These are phyloP conservation scores for Aspergillus sp. DNA, from an alignment of 2,329 filamentous ascomycete genomes.

Conservation along the genomic window DNA sequence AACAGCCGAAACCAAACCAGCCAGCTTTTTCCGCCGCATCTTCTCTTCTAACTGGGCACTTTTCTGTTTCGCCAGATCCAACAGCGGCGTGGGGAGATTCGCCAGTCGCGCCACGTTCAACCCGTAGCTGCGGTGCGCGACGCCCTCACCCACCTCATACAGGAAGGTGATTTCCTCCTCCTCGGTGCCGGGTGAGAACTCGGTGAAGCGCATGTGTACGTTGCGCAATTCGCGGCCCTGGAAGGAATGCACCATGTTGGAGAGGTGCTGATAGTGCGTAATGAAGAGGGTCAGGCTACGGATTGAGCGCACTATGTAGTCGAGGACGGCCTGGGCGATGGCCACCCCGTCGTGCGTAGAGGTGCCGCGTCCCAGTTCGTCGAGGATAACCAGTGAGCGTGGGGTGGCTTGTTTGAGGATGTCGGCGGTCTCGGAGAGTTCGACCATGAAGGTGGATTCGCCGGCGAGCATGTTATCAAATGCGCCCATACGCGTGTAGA, in stretches of 20 bases:
- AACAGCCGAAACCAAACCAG: constrained; percentile 23
- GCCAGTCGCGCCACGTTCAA: constrained; percentile 86
- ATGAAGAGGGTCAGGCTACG: constrained; percentile 85
- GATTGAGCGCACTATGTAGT: constrained; percentile 68
- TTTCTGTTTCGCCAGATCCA: constrained; percentile 72
- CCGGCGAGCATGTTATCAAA: constrained; percentile 93
- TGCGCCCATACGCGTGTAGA: constrained; percentile 92
- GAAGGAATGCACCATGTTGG: constrained; percentile 64
- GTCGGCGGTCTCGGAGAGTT: constrained; percentile 82
- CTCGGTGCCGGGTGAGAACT: constrained; percentile 46
- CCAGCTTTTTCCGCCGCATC: constrained; percentile 56
- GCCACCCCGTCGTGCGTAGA: constrained; percentile 93
- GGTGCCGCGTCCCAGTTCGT: constrained; percentile 89
- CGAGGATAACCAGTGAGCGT: constrained; percentile 78
- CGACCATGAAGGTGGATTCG: constrained; percentile 97
- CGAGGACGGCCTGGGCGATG: constrained; percentile 84
- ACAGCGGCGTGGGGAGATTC: constrained; percentile 64
- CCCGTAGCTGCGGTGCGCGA: constrained; percentile 89
- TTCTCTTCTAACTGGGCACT: constrained; percentile 71
- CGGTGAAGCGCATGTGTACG: constrained; percentile 87
- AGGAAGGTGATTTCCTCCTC: constrained; percentile 85
- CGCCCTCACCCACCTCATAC: constrained; percentile 84
- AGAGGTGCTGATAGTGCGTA: constrained; percentile 88
- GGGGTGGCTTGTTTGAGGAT: constrained; percentile 85
- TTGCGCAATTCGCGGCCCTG: constrained; percentile 61